These are phyloP conservation scores for Neurospora cerealis DNA, from an alignment of 495 filamentous ascomycete species.

Conservation along the genomic window DNA sequence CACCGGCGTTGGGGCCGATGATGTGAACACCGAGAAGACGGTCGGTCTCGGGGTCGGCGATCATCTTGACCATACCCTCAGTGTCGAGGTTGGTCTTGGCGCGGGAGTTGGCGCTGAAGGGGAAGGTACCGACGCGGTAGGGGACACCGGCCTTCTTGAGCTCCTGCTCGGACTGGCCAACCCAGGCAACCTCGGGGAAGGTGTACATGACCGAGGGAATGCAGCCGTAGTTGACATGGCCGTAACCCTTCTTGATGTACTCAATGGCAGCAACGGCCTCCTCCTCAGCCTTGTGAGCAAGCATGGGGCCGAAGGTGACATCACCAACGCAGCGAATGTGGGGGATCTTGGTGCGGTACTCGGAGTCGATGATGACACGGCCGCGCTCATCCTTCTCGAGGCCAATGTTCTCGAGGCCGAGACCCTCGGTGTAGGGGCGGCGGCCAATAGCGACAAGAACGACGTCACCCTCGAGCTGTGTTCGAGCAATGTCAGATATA, in stretches of 20 bases:
- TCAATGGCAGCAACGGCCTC: constrained; percentile 90
- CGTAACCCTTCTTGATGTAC: constrained; percentile 94
- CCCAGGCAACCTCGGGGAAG: constrained; percentile 96
- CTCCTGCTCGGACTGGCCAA: constrained; percentile 95
- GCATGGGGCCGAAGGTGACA: constrained; percentile 96
- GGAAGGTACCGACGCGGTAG: constrained; percentile 88
- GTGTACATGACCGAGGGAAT: constrained; percentile 99
- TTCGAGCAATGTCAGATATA: constrained; percentile 6
- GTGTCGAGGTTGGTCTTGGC: constrained; percentile 98
- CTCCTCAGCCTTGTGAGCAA: constrained; percentile 99
- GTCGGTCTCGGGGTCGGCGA: constrained; percentile 94
- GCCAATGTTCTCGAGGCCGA: constrained; percentile 88
- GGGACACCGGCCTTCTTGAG: constrained; percentile 80
- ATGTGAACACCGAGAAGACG: constrained; percentile 93
- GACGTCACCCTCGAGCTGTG: constrained; percentile 83
- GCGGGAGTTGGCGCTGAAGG: constrained; percentile 93
- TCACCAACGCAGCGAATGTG: constrained; percentile 97
- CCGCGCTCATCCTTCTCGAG: constrained; percentile 90
- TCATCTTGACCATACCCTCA: constrained; percentile 94
- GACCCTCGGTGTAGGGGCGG: constrained; percentile 83
- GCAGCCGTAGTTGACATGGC: constrained; percentile 97
- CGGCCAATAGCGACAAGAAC: constrained; percentile 96
- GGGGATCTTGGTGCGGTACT: constrained; percentile 93
- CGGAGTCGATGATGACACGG: constrained; percentile 90
- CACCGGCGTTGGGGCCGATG: constrained; percentile 87